phyloP scores from a whole-genome alignment of 1,139 yeast species.

The Wickerhamomyces sp. region DNA sequence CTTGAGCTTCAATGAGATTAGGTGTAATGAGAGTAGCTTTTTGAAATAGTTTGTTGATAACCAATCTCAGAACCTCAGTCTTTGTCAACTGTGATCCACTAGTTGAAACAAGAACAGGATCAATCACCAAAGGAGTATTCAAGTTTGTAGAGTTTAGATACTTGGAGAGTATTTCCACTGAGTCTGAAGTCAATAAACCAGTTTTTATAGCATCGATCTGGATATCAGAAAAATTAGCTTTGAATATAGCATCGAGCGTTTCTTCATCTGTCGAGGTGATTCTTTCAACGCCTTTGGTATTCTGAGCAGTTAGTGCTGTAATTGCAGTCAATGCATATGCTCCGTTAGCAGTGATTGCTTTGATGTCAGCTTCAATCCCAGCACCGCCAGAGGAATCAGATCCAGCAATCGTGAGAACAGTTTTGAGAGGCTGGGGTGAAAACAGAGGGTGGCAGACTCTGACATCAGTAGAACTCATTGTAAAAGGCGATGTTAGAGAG shows the following conservation, averaged over 20 bases:
- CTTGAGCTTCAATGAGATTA: slow-evolving; percentile 60
- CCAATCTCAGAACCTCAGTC: slow-evolving; percentile 39
- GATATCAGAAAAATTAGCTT: slow-evolving; percentile 59
- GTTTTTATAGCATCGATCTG: slow-evolving; percentile 70
- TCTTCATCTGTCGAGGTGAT: slow-evolving; percentile 43
- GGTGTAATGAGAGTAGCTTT: slow-evolving; percentile 71
- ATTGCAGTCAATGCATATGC: slow-evolving; percentile 82
- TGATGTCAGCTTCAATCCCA: slow-evolving; percentile 89
- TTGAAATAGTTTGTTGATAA: slow-evolving; percentile 45
- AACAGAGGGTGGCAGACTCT: slow-evolving; percentile 1
- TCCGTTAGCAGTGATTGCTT: slow-evolving; percentile 72
- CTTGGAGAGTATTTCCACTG: slow-evolving; percentile 44
- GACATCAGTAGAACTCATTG: not conserved
- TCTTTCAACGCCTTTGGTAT: slow-evolving; percentile 54
- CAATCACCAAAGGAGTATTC: slow-evolving; percentile 48
- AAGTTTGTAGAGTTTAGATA: slow-evolving; percentile 33
- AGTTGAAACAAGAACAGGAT: slow-evolving; percentile 82
- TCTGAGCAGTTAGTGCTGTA: slow-evolving; percentile 82
- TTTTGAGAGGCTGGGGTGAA: slow-evolving; percentile 14
- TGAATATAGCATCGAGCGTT: slow-evolving; percentile 42
- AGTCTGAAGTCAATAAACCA: slow-evolving; percentile 67
- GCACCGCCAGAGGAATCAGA: slow-evolving; percentile 94
- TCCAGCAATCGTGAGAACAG: slow-evolving; percentile 69
- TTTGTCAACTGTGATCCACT: slow-evolving; percentile 60
- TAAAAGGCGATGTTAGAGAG: no score